Percentiles rank a stretch among this genome's conserved stretches.
Evolutionary conservation across 306 rosid genomes (phyloP).

Genomic region (Trifolium fragiferum): DNA sequence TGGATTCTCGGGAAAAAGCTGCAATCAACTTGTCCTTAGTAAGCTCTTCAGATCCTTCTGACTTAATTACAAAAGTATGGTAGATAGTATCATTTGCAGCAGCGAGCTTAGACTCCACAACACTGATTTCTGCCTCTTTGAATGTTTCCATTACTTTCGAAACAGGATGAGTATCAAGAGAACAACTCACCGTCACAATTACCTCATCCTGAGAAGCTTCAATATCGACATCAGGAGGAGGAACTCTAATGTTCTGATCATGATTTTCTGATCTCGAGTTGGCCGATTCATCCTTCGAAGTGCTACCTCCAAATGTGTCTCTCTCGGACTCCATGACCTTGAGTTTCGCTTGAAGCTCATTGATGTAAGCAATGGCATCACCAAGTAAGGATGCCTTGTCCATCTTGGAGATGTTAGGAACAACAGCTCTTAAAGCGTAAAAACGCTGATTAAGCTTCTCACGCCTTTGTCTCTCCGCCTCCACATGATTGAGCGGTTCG

Average conservation of each 20-base stretch:
- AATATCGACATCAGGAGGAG: slow-evolving; percentile 58
- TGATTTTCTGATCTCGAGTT: slow-evolving; percentile 48
- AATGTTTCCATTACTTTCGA: slow-evolving; percentile 74
- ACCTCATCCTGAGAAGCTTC: slow-evolving; percentile 64
- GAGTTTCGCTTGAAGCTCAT: slow-evolving; percentile 82
- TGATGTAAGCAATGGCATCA: slow-evolving; percentile 91
- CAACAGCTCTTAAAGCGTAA: slow-evolving; percentile 88
- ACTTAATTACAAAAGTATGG: slow-evolving; percentile 80
- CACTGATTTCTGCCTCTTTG: slow-evolving; percentile 61
- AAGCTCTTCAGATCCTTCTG: slow-evolving; percentile 78
- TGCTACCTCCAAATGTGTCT: slow-evolving; percentile 54
- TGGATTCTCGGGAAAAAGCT: slow-evolving; percentile 67
- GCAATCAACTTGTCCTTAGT: slow-evolving; percentile 87
- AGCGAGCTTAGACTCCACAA: slow-evolving; percentile 67
- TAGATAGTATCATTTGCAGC: slow-evolving; percentile 63
- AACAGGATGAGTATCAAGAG: slow-evolving; percentile 73
- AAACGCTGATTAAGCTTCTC: slow-evolving; percentile 96
- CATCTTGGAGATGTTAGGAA: slow-evolving; percentile 96
- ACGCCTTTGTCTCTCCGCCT: slow-evolving; percentile 93
- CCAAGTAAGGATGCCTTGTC: slow-evolving; percentile 94
- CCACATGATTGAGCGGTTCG: slow-evolving; percentile 95
- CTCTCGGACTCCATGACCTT: slow-evolving; percentile 69
- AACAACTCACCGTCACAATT: slow-evolving; percentile 67
- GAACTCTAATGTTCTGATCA: neutral
- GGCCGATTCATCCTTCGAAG: slow-evolving; percentile 56